phyloP scores from a whole-genome alignment of 2,329 filamentous ascomycete species.

The Aureobasidium sp. region DNA sequence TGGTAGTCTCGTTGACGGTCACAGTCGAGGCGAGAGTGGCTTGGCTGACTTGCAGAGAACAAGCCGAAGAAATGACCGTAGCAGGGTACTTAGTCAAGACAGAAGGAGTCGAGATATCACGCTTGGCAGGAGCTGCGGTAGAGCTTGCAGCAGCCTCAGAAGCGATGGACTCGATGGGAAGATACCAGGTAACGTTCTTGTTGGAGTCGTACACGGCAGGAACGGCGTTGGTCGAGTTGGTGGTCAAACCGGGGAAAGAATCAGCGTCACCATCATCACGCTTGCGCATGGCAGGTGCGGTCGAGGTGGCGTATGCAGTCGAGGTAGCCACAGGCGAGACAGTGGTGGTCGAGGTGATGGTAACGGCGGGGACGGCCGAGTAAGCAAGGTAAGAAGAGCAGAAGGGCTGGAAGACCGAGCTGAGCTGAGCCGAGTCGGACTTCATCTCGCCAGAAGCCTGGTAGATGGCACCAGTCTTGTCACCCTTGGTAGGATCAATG shows the following conservation, averaged over 20 bases:
- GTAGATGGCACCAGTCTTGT: conserved; percentile 15
- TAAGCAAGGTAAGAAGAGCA: conserved; percentile 15
- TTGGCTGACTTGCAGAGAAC: not conserved
- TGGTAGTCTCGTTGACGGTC: not conserved
- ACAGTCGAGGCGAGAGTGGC: not conserved
- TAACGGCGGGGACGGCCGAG: not conserved
- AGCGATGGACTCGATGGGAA: not conserved
- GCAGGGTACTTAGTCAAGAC: conserved; percentile 16
- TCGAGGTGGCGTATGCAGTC: not conserved
- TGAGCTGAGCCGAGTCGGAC: conserved; percentile 6
- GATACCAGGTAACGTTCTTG: conserved; percentile 2
- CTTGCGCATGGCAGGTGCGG: not conserved
- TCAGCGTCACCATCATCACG: not conserved
- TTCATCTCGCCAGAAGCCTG: conserved; percentile 17
- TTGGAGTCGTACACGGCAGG: conserved; percentile 3
- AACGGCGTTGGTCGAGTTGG: not conserved
- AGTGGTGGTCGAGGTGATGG: not conserved
- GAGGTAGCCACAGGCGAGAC: not conserved
- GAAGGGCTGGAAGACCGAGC: conserved; percentile 15
- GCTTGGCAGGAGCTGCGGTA: not conserved
- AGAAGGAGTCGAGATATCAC: conserved; percentile 4
- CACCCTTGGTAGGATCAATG: not conserved
- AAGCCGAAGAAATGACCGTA: conserved; percentile 15
- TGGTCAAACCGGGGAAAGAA: not conserved
- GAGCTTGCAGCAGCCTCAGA: not conserved